Conservation (phyloP, 257 asterid species). For the Echites panduratus region DNA sequence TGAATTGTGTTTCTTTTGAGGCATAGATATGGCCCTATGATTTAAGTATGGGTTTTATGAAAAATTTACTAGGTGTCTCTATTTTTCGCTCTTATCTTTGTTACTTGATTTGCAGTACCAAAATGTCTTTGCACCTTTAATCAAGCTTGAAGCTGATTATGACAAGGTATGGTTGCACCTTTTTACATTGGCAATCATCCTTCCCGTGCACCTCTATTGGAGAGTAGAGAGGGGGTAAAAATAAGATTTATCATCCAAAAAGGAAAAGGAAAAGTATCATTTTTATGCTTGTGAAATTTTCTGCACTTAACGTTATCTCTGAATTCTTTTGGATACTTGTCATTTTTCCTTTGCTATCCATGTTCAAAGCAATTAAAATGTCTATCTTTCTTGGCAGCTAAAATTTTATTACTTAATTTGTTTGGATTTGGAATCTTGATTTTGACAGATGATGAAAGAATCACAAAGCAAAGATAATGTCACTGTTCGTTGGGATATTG, state of each 20-base stretch:
- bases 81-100: background rate
- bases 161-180: conserved; percentile 60
- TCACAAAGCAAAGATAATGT: conserved; percentile 96
- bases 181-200: background rate
- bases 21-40: background rate
- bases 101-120: conserved; percentile 59
- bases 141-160: conserved; percentile 99
- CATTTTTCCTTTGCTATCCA: background rate
- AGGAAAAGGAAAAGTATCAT: background rate
- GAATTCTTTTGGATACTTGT: too few species aligned
- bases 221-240: background rate
- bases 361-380: background rate
- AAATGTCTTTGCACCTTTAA: conserved; percentile 97
- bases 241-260: too few species aligned
- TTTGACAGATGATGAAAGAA: conserved; percentile 93
- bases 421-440: background rate
- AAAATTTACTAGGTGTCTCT: background rate
- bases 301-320: background rate
- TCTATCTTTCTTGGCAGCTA: background rate
- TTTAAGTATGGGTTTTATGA: background rate
- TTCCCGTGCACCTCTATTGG: background rate
- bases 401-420: background rate
- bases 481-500: conserved; percentile 93
- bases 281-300: background rate
- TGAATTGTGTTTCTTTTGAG: background rate